Evolutionary conservation across 306 rosid genomes (phyloP), one percentile per base, ranked within the genome.

Genomic region (Parietaria judaica): DNA sequence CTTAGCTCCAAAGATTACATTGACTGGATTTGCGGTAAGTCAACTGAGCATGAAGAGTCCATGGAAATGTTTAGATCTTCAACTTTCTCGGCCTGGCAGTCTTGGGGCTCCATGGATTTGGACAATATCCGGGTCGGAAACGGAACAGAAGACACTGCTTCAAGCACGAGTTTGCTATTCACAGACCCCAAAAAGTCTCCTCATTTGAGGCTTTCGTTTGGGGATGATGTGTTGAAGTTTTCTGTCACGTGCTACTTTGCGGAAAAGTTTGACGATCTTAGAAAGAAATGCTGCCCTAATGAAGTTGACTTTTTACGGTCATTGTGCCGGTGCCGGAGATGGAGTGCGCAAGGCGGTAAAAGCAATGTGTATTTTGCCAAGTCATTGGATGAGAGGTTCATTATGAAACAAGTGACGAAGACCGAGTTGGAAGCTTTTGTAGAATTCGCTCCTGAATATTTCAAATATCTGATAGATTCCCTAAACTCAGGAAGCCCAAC

Each of bases 301-400:
- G 89, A 80, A 75, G 86, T 81, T 48, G 97, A 94, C 75, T 89
- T 84, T 59, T 67, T 94, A 53, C 81, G 97, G 51, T 94, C 99
- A 51, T 70, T 94, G 81, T 86, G 95, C 79, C 97, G 99, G 36
- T 76, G 97, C 66, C 80, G 17, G 79, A 74, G 83, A 74, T 94
- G 99, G 99, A 83, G 89, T 45, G 99, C 99, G 5, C 97, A 94
- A 77, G 99, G 99, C 56, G 99, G 99, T 54, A 94, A 89, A 80
- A 94, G 99, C 79, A 94, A 89, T 71, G 99, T 84, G 6, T 94
- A 94, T 70, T 89, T 94, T 63, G 99, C 99, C 57, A 94, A 84
- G 81, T 86, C 99, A 7, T 69, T 89, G 69, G 99, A 94, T 62
- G 99, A 89, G 56, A 79, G 99, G 65, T 89, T 94, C 76, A 89